These are phyloP conservation scores for Penicillium tannophilum DNA, from an alignment of 495 filamentous ascomycete genomes.

Conservation along the genomic window DNA sequence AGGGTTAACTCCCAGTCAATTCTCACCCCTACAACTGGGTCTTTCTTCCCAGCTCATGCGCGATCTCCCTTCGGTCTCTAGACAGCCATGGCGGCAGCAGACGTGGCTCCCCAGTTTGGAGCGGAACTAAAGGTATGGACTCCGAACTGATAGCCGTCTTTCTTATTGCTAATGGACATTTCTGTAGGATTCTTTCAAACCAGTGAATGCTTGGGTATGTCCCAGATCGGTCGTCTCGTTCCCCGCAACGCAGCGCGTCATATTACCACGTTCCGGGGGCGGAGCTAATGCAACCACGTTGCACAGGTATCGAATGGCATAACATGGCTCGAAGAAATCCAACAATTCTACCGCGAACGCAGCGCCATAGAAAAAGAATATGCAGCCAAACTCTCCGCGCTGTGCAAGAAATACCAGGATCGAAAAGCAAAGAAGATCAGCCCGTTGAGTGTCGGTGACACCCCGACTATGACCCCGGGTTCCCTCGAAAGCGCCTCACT, in stretches of 20 bases:
- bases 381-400: constrained; percentile 75
- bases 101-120: constrained; percentile 79
- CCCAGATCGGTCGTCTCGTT: constrained; percentile 14
- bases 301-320: constrained; percentile 77
- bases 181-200: constrained; percentile 86
- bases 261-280: constrained; percentile 17
- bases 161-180: constrained; percentile 4
- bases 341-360: constrained; percentile 95
- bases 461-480: constrained; percentile 87
- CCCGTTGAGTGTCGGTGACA: constrained; percentile 90
- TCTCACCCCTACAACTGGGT: not conserved
- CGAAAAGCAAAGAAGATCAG: constrained; percentile 92
- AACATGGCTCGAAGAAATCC: constrained; percentile 92
- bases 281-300: constrained; percentile 33
- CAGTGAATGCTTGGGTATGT: constrained; percentile 85
- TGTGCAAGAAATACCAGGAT: constrained; percentile 95
- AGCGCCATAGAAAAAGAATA: constrained; percentile 96
- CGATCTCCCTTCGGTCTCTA: constrained; percentile 20
- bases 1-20: not conserved
- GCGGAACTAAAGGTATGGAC: constrained; percentile 79
- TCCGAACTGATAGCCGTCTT: not conserved
- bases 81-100: constrained; percentile 69
- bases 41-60: constrained; percentile 22
- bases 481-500: constrained; percentile 94
- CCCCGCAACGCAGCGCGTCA: constrained; percentile 23